Percentiles rank a stretch among this genome's conserved stretches.
Conservation (phyloP, 208 protist genomes). For the Herpetomonas tarakana region DNA sequence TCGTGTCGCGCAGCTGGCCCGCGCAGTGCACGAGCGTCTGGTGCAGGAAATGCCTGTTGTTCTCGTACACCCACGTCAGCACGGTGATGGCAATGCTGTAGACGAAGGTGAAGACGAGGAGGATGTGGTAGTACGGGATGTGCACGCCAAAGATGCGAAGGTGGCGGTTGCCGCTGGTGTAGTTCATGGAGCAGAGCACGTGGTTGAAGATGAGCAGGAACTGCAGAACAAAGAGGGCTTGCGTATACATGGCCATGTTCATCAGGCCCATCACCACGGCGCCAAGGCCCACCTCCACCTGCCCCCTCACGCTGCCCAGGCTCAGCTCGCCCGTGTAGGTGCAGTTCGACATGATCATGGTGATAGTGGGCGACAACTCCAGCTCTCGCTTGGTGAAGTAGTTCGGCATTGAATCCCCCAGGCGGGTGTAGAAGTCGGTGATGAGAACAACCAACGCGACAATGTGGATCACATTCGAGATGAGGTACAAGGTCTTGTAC, state of each 20-base stretch:
- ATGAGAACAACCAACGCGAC: slow-evolving; percentile 56
- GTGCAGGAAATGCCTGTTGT: slow-evolving; percentile 48
- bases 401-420: slow-evolving; percentile 47
- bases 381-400: slow-evolving; percentile 48
- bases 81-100: slow-evolving; percentile 59
- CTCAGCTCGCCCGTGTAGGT: slow-evolving; percentile 44
- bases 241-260: slow-evolving; percentile 61
- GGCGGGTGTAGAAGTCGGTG: slow-evolving; percentile 62
- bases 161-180: slow-evolving; percentile 62
- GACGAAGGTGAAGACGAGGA: slow-evolving; percentile 46
- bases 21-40: slow-evolving; percentile 51
- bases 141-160: slow-evolving; percentile 70
- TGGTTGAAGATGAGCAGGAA: slow-evolving; percentile 67
- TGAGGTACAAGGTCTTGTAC: slow-evolving; percentile 64
- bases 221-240: slow-evolving; percentile 59
- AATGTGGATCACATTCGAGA: slow-evolving; percentile 38
- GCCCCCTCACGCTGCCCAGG: slow-evolving; percentile 30
- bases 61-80: slow-evolving; percentile 47
- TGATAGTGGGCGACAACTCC: slow-evolving; percentile 28
- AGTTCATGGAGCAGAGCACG: slow-evolving; percentile 34
- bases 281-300: slow-evolving; percentile 26
- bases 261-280: slow-evolving; percentile 55
- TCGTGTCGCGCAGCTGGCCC: slow-evolving; percentile 9
- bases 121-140: slow-evolving; percentile 76
- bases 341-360: slow-evolving; percentile 53